Percentiles rank a stretch among this genome's conserved stretches.
phyloP scores from a whole-genome alignment of 129 eudicot genomes.

The Oenanthe sinensis region DNA sequence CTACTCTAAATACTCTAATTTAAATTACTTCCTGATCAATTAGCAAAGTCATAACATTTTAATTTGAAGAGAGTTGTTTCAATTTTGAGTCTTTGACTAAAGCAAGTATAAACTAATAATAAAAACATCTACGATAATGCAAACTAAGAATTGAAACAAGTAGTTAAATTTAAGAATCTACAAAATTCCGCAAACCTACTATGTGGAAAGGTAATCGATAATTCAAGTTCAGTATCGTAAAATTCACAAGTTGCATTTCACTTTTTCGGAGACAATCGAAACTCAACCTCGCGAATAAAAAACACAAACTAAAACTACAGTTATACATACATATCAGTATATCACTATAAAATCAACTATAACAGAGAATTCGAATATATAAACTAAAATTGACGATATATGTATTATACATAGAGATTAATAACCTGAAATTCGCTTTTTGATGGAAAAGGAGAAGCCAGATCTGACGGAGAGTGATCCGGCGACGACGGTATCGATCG shows the following conservation, averaged over 20 bases:
- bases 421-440: constrained; percentile 42
- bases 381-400: neutral
- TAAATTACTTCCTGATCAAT: neutral
- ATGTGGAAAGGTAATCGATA: neutral
- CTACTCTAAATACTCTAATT: neutral
- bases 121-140: neutral
- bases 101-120: neutral
- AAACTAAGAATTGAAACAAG: neutral
- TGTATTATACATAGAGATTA: neutral
- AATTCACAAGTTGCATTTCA: neutral
- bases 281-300: neutral
- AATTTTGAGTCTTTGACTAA: neutral
- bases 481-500: constrained; percentile 13
- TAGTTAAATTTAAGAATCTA: neutral
- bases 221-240: neutral
- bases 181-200: neutral
- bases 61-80: neutral
- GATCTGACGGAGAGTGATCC: constrained; percentile 16
- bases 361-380: neutral
- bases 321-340: too few species aligned
- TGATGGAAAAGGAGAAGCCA: constrained; percentile 18
- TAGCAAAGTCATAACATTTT: neutral
- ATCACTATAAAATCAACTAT: neutral
- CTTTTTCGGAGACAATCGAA: neutral
- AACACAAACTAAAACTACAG: neutral